A percentile compares a stretch with the other conserved stretches of the same genome.
Evolutionary conservation across 1,284 basidiomycete species (phyloP).

Genomic region (Apiotrichum mycotoxinovorans): DNA sequence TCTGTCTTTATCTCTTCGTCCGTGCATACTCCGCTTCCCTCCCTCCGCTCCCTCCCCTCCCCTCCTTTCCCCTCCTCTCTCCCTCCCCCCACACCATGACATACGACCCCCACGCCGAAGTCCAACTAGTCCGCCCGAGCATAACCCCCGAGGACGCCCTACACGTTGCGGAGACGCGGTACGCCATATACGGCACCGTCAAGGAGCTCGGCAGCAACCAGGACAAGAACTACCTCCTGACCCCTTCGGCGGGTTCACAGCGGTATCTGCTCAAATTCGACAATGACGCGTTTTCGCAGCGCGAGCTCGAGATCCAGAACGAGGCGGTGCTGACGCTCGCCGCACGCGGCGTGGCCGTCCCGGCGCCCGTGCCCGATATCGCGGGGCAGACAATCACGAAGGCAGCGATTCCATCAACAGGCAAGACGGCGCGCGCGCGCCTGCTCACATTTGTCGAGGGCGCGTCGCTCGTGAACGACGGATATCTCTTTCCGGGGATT

Average conservation of each 20-base stretch:
- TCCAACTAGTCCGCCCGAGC: constrained; percentile 3
- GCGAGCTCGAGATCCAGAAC: constrained; percentile 14
- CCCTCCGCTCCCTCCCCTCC: not conserved
- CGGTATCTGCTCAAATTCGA: constrained; percentile 18
- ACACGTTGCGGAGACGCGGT: not conserved
- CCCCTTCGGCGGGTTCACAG: not conserved
- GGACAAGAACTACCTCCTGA: constrained; percentile 14
- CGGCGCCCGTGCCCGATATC: not conserved
- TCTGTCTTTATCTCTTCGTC: too few species aligned
- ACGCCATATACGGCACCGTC: constrained; percentile 1
- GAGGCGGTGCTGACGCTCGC: constrained; percentile 5
- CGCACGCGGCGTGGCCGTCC: not conserved
- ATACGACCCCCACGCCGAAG: constrained; percentile 12
- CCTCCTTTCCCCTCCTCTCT: not conserved
- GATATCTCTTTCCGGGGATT: constrained; percentile 3
- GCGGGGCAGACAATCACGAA: not conserved
- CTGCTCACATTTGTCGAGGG: constrained; percentile 14
- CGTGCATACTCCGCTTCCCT: too few species aligned
- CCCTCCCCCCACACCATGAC: not conserved
- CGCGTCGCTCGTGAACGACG: constrained; percentile 6
- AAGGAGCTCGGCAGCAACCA: constrained; percentile 17
- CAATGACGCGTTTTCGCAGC: constrained; percentile 6
- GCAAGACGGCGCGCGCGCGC: not conserved
- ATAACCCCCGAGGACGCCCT: constrained; percentile 1
- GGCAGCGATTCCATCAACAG: not conserved